phyloP scores from a whole-genome alignment of 2,329 filamentous ascomycete genomes.

The Rasamsonia emersonii region DNA sequence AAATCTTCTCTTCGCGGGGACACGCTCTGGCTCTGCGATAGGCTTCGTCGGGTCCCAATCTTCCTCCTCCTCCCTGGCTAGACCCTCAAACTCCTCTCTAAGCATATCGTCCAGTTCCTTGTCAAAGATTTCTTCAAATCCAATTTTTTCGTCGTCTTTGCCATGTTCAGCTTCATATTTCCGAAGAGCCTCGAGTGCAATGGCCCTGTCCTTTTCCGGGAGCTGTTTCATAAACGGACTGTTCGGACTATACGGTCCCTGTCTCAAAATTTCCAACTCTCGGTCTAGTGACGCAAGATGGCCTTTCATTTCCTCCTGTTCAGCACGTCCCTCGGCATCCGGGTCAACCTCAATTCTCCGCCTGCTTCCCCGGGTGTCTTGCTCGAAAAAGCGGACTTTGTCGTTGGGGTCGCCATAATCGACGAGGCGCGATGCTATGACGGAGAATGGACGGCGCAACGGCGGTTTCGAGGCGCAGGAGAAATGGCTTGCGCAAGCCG shows the following conservation, averaged over 20 bases:
- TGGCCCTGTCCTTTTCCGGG: conserved; percentile 32
- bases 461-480: conserved; percentile 15
- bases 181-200: conserved; percentile 34
- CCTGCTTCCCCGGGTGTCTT: conserved; percentile 28
- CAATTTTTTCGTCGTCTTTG: conserved; percentile 14
- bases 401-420: conserved; percentile 30
- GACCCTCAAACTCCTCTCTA: conserved; percentile 27
- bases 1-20: conserved; percentile 16
- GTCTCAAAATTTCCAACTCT: conserved; percentile 31
- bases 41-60: conserved; percentile 23
- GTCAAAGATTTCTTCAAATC: conserved; percentile 31
- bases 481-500: conserved; percentile 23
- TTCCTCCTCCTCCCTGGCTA: conserved; percentile 27
- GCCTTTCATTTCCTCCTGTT: conserved; percentile 27
- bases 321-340: conserved; percentile 30
- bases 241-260: conserved; percentile 36
- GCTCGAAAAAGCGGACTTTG: conserved; percentile 37
- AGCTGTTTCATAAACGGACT: conserved; percentile 36
- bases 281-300: conserved; percentile 32
- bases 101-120: conserved; percentile 34
- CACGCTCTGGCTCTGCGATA: conserved; percentile 12
- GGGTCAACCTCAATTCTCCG: conserved; percentile 28
- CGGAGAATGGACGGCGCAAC: conserved; percentile 23
- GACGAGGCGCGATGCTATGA: conserved; percentile 19
- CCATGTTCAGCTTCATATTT: conserved; percentile 32